Base-by-base conservation (phyloP, 2,329 filamentous ascomycete genomes). In the Waltergamsia citrina region DNA sequence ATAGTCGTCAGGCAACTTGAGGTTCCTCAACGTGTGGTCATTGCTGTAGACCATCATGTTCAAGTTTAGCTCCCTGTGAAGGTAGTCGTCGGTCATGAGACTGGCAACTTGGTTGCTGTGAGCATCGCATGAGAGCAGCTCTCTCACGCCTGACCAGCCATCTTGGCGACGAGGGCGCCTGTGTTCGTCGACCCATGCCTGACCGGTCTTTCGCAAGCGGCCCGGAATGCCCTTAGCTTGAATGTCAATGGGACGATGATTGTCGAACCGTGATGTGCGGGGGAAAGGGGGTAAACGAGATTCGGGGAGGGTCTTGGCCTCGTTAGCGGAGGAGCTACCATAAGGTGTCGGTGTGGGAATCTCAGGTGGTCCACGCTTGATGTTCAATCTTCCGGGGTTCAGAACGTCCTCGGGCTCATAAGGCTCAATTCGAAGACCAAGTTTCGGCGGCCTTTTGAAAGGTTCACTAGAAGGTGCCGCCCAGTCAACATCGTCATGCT, bases 31-130 rank as follows among this genome's bases (percentile, higher is more conserved):
- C 23, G 23, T n/a, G 23, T n/a, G 23, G n/a, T 9, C 9, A n/a
- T n/a, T 25, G 23, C 23, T 9, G 32, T 53, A 47, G 29, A 35
- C 35, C 3, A 45, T 46, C 45, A 43, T 47, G 38, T 45, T 48
- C 31, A 34, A 32, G 32, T 31, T 31, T 5, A 31, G 12, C 15
- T 31, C 17, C 29, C 22, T 34, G n/a, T 8, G 14, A 39, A 52
- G 52, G 34, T 52, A 52, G 14, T 22, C 4, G 9, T 34, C n/a
- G 24, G 11, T 15, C 22, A 50, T 32, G 15, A 54, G 40, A 17
- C 39, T 33, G 10, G 33, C 43, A 3, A 47, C 34, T n/a, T 46
- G 43, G 6, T 51, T 43, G 1, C 41, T 39, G 2, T 49, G 50
- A 5, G 40, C 24, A 32, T 46, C 38, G 26, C 41, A 43, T 9